Conservation (phyloP, 1,284 basidiomycete genomes). For the Psilocybe mexicana region DNA sequence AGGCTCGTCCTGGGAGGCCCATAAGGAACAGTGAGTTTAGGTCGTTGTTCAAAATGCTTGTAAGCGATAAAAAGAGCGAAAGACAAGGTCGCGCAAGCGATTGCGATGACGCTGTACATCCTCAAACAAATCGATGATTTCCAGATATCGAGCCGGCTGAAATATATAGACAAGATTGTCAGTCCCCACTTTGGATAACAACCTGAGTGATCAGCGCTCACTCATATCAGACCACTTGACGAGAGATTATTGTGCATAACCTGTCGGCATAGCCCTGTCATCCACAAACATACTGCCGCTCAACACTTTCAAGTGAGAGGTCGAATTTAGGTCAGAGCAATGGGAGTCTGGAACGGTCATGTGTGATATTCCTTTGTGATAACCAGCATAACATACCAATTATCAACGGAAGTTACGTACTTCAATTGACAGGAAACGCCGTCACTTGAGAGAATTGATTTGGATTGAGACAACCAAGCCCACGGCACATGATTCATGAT, state of each 20-base stretch:
- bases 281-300: neutral
- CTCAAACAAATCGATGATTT: neutral
- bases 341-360: neutral
- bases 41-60: neutral
- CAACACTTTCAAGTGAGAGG: neutral
- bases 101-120: neutral
- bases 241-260: neutral
- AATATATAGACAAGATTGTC: neutral
- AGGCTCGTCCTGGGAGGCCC: slow-evolving; percentile 6
- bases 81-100: neutral
- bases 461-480: neutral
- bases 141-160: neutral
- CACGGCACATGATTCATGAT: neutral
- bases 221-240: neutral
- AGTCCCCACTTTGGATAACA: neutral
- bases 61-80: neutral
- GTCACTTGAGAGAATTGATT: neutral
- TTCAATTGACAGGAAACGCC: neutral
- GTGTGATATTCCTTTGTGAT: neutral
- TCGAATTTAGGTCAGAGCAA: neutral
- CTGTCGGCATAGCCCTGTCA: neutral
- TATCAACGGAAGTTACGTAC: neutral
- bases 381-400: neutral
- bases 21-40: slow-evolving; percentile 1
- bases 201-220: neutral